Evolutionary conservation across 2,329 filamentous ascomycete genomes (phyloP), one percentile per base, ranked within the genome.

Genomic region (Xylariaceae sp.): DNA sequence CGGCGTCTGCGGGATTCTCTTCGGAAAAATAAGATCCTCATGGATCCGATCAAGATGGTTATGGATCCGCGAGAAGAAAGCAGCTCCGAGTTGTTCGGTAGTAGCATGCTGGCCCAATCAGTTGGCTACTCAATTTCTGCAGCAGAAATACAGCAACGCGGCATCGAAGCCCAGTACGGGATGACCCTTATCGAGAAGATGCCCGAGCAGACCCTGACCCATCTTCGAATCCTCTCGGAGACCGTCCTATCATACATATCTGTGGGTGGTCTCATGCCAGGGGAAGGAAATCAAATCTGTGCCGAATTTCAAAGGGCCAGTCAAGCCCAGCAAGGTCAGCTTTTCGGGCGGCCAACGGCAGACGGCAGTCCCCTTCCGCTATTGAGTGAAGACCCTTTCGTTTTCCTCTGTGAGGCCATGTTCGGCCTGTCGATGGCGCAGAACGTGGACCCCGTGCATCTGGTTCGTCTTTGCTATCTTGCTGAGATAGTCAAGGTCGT

Each of bases 141-240:
- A 0, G 79, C 85, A 4, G 92, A 98, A 60, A 94, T 96, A 44
- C 81, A 89, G 43, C 88, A 95, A 56, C 82, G 92, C 47, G 92
- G 92, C 5, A 68, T 87, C 3, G 83, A 86, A 47, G 77, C 79
- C 15, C 75, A 83, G 43, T 72, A 75, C 29, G 81, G 84, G 34
- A 70, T 77, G 57, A 90, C 83, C 5, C 63, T 96, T 29, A 60
- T 96, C 14, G 83, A 90, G 45, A 88, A 81, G 50, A 82, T 96
- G 32, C 81, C 92, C 0, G 83, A 90, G 36, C 80, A 94, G 55
- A 73, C 77, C 2, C 65, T 98, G 39, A 92, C 85, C 2, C 88
- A 96, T 55, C 68, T 98, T 18, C 83, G 89, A 31, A 80, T 96
- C 18, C 66, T 96, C 16, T 80, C 86, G 1, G 92, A 95, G 62